Percentiles rank a stretch among this genome's conserved stretches.
Conservation (phyloP, 2,329 filamentous ascomycete species). For the Trichophyton mentagrophytes region DNA sequence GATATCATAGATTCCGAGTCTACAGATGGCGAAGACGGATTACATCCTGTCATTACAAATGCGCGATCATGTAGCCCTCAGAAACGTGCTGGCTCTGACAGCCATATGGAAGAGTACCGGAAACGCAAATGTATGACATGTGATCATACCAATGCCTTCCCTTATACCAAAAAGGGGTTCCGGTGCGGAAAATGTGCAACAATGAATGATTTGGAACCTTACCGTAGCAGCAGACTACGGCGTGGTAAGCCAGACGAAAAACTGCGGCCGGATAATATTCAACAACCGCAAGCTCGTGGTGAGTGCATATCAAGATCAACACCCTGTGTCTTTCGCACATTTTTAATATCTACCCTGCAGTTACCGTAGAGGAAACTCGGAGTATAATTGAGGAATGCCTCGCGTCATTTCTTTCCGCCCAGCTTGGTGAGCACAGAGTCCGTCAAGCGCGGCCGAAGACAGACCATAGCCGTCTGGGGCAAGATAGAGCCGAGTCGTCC, state of each 20-base stretch:
- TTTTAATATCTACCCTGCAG: slow-evolving; percentile 3
- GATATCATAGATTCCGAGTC: slow-evolving; percentile 36
- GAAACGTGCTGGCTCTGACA: slow-evolving; percentile 23
- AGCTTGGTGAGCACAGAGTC: not conserved
- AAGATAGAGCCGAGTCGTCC: not conserved
- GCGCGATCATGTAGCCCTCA: slow-evolving; percentile 27
- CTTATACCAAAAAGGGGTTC: slow-evolving; percentile 58
- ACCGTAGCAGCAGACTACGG: slow-evolving; percentile 11
- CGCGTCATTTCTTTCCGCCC: not conserved
- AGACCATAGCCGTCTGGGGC: not conserved
- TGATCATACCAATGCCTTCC: slow-evolving; percentile 67
- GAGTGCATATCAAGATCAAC: not conserved
- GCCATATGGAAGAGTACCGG: slow-evolving; percentile 47
- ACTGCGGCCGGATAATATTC: not conserved
- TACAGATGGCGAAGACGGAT: slow-evolving; percentile 26
- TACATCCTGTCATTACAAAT: not conserved
- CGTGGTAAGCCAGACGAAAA: slow-evolving; percentile 10
- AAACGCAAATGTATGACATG: slow-evolving; percentile 78
- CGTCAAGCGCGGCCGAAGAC: not conserved
- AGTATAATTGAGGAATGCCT: slow-evolving; percentile 10
- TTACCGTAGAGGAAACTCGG: slow-evolving; percentile 10
- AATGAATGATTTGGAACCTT: slow-evolving; percentile 61
- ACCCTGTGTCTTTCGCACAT: not conserved
- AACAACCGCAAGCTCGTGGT: not conserved
- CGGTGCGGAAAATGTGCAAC: slow-evolving; percentile 74